Evolutionary conservation across 441 rosid genomes (phyloP), one percentile per base, ranked within the genome.

Genomic region (Erodium moschatum): DNA sequence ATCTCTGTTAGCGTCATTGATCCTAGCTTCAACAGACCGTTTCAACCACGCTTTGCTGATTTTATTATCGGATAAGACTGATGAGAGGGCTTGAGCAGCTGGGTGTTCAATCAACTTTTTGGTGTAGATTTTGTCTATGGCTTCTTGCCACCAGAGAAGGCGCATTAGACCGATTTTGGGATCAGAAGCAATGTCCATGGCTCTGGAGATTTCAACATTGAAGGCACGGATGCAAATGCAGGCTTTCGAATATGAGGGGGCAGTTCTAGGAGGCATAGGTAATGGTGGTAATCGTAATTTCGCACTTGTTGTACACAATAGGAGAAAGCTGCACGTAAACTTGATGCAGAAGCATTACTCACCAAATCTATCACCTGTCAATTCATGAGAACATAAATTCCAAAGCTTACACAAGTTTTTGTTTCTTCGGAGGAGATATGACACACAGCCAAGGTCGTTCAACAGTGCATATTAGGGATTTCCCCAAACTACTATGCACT

Each of bases 141-240:
- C 88, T 72, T 92, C 96, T 83, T 87, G 85, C 98, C 97, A 87
- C 98, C 98, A 90, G 13, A 90, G 77, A 54, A 92, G 85, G 54
- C 91, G 86, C 97, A 88, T 88, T 31, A 92, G 87, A 5, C 97
- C 98, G 60, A 88, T 85, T 52, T 74, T 86, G 63, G 93, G 93
- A 80, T 90, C 92, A 63, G 97, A 92, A 66, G 97, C 91, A 69
- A 87, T 80, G 70, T 92, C 98, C 89, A 88, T 85, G 31, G 97
- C 98, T 84, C 83, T 87, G 62, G 98, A 83, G 24, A 93, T 88
- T 80, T 92, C 98, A 21, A 90, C 86, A 68, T 92, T 88, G 81
- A 92, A 86, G 20, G 98, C 88, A 0, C 92, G 86, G 66, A 92
- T 20, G 93, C 92, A 67, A 92, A 92, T 13, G 96, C 91, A 33